A percentile compares a stretch with the other conserved stretches of the same genome.
phyloP scores from a whole-genome alignment of 169 alveolate species.

The Cryptosporidium sp. region DNA sequence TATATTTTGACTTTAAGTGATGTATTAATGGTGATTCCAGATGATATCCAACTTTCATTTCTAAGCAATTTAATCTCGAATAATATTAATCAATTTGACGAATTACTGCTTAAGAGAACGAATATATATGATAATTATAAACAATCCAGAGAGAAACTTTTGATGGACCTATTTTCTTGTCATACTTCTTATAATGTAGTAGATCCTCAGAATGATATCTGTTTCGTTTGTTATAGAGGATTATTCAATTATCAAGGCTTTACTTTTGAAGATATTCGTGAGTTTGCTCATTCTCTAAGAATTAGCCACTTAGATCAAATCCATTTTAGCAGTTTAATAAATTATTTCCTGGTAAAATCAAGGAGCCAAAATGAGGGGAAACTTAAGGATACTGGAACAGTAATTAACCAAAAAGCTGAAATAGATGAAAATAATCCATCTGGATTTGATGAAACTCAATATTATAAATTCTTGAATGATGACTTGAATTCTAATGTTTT shows the following conservation, averaged over 20 bases:
- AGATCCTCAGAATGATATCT: constrained; percentile 30
- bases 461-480: constrained; percentile 20
- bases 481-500: constrained; percentile 34
- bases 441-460: constrained; percentile 12
- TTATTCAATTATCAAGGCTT: constrained; percentile 25
- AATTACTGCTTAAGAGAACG: constrained; percentile 46
- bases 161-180: constrained; percentile 30
- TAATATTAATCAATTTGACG: constrained; percentile 41
- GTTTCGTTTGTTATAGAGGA: constrained; percentile 38
- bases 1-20: constrained; percentile 60
- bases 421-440: background rate
- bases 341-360: constrained; percentile 7
- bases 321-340: background rate
- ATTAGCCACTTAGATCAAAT: constrained; percentile 30
- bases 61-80: constrained; percentile 14
- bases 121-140: constrained; percentile 37
- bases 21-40: constrained; percentile 57
- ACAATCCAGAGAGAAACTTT: constrained; percentile 13
- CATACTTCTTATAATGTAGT: constrained; percentile 39
- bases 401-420: background rate
- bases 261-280: constrained; percentile 28
- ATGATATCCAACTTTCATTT: constrained; percentile 24
- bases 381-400: background rate
- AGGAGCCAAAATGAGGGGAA: background rate
- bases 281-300: constrained; percentile 14